Evolutionary conservation across 495 filamentous ascomycete species (phyloP).

Genomic region (Hyaloscypha bicolor): DNA sequence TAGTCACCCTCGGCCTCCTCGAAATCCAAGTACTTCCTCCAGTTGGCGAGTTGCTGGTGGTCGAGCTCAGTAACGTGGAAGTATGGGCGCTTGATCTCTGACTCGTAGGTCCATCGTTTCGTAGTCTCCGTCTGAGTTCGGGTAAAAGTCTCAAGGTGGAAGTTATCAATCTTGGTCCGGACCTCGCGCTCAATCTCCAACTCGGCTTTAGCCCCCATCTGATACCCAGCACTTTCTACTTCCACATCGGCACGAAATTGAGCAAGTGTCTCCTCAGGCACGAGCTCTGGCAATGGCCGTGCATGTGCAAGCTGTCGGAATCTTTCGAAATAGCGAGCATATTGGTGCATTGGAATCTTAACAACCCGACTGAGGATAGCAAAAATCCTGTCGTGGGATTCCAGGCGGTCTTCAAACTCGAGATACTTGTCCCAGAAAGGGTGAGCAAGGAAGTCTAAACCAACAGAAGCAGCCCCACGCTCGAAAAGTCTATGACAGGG

Average conservation of each 20-base stretch:
- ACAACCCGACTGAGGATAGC: slow-evolving; percentile 83
- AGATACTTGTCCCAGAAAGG: slow-evolving; percentile 99
- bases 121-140: slow-evolving; percentile 85
- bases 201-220: slow-evolving; percentile 53
- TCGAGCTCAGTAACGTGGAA: slow-evolving; percentile 96
- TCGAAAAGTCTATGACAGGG: slow-evolving; percentile 80
- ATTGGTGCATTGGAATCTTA: slow-evolving; percentile 95
- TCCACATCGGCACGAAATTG: slow-evolving; percentile 74
- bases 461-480: slow-evolving; percentile 80
- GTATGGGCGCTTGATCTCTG: slow-evolving; percentile 93
- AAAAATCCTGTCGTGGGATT: slow-evolving; percentile 86
- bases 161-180: slow-evolving; percentile 73
- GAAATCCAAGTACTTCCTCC: slow-evolving; percentile 96
- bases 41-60: slow-evolving; percentile 83
- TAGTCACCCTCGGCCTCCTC: slow-evolving; percentile 87
- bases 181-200: slow-evolving; percentile 85
- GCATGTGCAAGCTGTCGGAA: slow-evolving; percentile 78
- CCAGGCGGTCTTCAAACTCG: slow-evolving; percentile 90
- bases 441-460: slow-evolving; percentile 90
- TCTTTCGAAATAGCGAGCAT: slow-evolving; percentile 91
- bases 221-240: slow-evolving; percentile 50
- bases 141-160: slow-evolving; percentile 80
- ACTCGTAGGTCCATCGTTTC: slow-evolving; percentile 94
- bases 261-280: slow-evolving; percentile 65
- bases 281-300: slow-evolving; percentile 73